phyloP scores from a whole-genome alignment of 257 asterid genomes.

The Solanum tacnaense region DNA sequence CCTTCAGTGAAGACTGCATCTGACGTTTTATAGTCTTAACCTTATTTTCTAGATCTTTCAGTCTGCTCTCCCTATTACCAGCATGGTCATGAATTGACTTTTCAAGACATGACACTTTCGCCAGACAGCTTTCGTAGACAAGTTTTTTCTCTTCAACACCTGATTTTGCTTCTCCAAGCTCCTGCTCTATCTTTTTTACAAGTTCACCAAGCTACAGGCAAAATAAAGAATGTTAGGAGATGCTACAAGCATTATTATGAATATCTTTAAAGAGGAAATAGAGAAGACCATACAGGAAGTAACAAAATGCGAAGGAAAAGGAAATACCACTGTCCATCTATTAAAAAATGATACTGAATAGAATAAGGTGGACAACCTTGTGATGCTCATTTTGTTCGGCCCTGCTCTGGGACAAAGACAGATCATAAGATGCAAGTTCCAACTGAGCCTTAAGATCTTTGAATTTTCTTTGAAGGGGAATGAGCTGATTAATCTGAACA shows the following conservation, averaged over 20 bases:
- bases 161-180: slow-evolving; percentile 65
- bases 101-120: slow-evolving; percentile 69
- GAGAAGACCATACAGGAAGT: not conserved
- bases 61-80: slow-evolving; percentile 74
- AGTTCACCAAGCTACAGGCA: slow-evolving; percentile 67
- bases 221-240: not conserved
- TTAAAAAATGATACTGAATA: not conserved
- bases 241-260: not conserved
- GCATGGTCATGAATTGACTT: slow-evolving; percentile 65
- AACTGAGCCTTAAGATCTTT: slow-evolving; percentile 69
- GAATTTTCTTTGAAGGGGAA: slow-evolving; percentile 77
- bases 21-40: slow-evolving; percentile 53
- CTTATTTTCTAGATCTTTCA: slow-evolving; percentile 75
- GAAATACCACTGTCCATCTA: not conserved
- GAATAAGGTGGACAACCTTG: slow-evolving; percentile 43
- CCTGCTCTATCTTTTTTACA: slow-evolving; percentile 69
- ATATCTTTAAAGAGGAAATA: not conserved
- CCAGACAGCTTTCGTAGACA: slow-evolving; percentile 45
- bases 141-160: slow-evolving; percentile 51
- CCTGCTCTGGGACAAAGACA: slow-evolving; percentile 68
- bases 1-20: slow-evolving; percentile 70
- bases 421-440: slow-evolving; percentile 91
- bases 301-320: not conserved
- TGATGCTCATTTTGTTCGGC: slow-evolving; percentile 96
- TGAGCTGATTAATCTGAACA: slow-evolving; percentile 71